phyloP scores from a whole-genome alignment of 108 stramenopile genomes.

The Cyclotella atomus region DNA sequence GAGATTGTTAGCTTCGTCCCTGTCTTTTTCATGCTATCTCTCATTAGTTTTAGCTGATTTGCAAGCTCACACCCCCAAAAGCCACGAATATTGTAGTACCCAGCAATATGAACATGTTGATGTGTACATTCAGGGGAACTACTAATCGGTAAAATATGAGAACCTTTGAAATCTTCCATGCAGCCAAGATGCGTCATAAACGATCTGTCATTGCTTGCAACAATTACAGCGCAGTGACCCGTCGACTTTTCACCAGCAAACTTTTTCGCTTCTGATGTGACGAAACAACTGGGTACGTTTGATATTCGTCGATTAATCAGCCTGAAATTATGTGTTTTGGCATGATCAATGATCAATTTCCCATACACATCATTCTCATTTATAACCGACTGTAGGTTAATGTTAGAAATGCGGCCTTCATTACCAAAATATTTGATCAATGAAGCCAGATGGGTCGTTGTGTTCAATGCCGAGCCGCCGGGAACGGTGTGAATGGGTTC shows the following conservation, averaged over 20 bases:
- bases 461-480: conserved; percentile 78
- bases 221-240: conserved; percentile 79
- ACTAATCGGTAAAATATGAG: conserved; percentile 42
- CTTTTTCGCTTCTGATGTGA: background rate
- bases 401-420: conserved; percentile 7
- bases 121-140: conserved; percentile 23
- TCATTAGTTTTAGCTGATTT: conserved; percentile 38
- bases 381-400: conserved; percentile 67
- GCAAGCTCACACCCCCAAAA: conserved; percentile 67
- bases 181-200: conserved; percentile 83
- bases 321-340: conserved; percentile 53
- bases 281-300: conserved; percentile 29
- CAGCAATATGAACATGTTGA: conserved; percentile 71
- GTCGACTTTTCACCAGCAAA: conserved; percentile 45
- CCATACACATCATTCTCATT: conserved; percentile 80
- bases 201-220: conserved; percentile 65
- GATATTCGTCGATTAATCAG: conserved; percentile 62
- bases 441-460: conserved; percentile 70
- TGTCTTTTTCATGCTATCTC: conserved; percentile 16
- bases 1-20: conserved; percentile 46
- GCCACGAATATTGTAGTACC: conserved; percentile 71
- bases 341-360: conserved; percentile 56
- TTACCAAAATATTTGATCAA: conserved; percentile 35
- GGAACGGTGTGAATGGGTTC: conserved; percentile 64
- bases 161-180: conserved; percentile 62